Percentiles rank a stretch among this genome's conserved stretches.
Conservation (phyloP, 352 stramenopile species). For the Phytopythium mirpurense region DNA sequence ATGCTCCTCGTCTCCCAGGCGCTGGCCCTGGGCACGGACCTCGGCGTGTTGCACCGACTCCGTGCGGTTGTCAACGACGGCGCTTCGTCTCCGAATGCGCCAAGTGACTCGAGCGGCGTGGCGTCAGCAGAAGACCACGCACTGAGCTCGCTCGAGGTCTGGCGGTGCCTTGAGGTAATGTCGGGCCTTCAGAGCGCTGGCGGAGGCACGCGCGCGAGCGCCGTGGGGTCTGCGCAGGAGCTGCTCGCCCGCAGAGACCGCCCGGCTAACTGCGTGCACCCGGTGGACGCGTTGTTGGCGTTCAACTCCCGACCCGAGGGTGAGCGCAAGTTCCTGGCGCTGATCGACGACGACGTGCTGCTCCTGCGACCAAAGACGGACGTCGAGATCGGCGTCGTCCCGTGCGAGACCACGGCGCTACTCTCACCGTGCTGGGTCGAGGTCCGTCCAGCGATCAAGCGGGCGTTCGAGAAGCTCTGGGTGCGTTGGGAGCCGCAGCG, state of each 20-base stretch:
- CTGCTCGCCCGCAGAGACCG: constrained; percentile 33
- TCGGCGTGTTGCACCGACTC: constrained; percentile 11
- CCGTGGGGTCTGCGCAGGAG: constrained; percentile 33
- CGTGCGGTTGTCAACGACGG: neutral
- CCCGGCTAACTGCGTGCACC: constrained; percentile 39
- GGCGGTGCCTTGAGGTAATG: constrained; percentile 64
- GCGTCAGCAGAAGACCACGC: constrained; percentile 8
- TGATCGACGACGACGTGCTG: constrained; percentile 50
- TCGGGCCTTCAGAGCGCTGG: constrained; percentile 15
- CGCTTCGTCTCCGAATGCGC: neutral
- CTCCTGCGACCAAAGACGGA: constrained; percentile 60
- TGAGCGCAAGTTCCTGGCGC: constrained; percentile 57
- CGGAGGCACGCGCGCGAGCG: constrained; percentile 14
- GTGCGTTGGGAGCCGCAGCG: constrained; percentile 17
- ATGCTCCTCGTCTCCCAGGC: constrained; percentile 17
- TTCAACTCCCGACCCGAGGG: constrained; percentile 54
- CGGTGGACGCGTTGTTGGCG: constrained; percentile 51
- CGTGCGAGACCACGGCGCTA: constrained; percentile 39
- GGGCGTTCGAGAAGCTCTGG: constrained; percentile 63
- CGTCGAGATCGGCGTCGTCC: constrained; percentile 71
- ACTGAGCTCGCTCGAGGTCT: constrained; percentile 54
- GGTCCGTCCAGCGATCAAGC: constrained; percentile 44
- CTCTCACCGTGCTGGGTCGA: constrained; percentile 67
- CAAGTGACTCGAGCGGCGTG: neutral
- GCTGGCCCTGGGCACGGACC: constrained; percentile 37